Evolutionary conservation across 208 protist species (phyloP).

Genomic region (Leptomonas seymouri): DNA sequence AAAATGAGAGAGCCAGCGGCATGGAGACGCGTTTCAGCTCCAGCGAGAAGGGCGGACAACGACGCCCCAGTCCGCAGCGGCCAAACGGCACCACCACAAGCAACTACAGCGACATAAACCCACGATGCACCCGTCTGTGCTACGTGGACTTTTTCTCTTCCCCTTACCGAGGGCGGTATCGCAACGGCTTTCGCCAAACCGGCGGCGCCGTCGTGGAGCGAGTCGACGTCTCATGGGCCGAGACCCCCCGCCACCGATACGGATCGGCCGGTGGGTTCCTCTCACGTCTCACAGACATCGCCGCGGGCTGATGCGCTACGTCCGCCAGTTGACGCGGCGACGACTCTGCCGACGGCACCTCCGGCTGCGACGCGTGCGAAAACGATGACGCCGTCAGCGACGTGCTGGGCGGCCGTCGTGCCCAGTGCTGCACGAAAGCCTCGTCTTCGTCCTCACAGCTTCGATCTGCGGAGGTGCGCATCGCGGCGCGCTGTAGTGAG

Average conservation of each 20-base stretch:
- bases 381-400: constrained; percentile 33
- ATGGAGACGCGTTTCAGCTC: too few relatives aligned
- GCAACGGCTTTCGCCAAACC: constrained; percentile 27
- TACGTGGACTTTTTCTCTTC: too few relatives aligned
- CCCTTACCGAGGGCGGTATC: constrained; percentile 3
- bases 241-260: background rate
- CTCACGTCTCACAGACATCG: background rate
- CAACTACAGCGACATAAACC: too few relatives aligned
- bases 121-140: too few relatives aligned
- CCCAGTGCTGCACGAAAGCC: constrained; percentile 31
- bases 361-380: constrained; percentile 28
- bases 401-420: constrained; percentile 14
- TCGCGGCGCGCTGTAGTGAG: constrained; percentile 5
- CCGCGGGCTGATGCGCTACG: constrained; percentile 11
- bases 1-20: too few relatives aligned
- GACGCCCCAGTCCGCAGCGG: too few relatives aligned
- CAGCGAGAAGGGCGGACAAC: too few relatives aligned
- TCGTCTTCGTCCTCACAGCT: constrained; percentile 3
- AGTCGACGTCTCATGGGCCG: too few relatives aligned
- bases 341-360: constrained; percentile 29
- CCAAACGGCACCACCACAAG: too few relatives aligned
- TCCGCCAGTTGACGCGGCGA: constrained; percentile 14
- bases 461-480: background rate
- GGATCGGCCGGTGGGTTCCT: background rate
- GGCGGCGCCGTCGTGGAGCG: background rate